These are phyloP conservation scores for Ailanthus altissimus DNA, from an alignment of 345 rosid genomes.

Conservation along the genomic window DNA sequence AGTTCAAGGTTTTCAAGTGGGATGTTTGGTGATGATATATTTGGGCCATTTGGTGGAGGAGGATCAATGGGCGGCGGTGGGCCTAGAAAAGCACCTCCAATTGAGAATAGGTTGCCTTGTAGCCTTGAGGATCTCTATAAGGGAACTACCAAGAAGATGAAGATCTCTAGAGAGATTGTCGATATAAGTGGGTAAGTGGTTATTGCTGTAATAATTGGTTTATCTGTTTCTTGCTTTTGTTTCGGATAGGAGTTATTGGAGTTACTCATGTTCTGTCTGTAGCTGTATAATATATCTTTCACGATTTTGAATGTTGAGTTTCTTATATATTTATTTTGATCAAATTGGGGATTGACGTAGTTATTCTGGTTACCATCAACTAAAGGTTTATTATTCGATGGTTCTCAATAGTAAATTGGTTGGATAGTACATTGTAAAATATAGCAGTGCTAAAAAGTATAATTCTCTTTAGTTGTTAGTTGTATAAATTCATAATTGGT, in stretches of 20 bases:
- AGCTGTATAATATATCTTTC: background rate
- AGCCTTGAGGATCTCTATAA: conserved; percentile 64
- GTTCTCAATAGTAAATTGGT: background rate
- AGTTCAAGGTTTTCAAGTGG: conserved; percentile 53
- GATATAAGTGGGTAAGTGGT: conserved; percentile 52
- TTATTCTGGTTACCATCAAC: background rate
- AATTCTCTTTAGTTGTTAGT: background rate
- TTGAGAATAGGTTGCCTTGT: conserved; percentile 54
- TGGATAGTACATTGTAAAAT: background rate
- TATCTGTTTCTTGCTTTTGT: background rate
- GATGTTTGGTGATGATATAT: conserved; percentile 63
- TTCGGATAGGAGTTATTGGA: background rate
- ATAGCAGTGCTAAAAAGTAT: background rate
- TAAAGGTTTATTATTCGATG: background rate
- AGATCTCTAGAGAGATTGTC: conserved; percentile 54
- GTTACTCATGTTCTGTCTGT: background rate
- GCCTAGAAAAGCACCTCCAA: conserved; percentile 52
- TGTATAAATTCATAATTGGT: background rate
- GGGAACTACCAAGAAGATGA: conserved; percentile 67
- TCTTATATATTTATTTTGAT: background rate
- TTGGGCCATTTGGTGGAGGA: conserved; percentile 54
- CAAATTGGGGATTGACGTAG: background rate
- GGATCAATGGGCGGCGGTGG: conserved; percentile 47
- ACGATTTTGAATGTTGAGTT: background rate
- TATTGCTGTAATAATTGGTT: background rate